These are phyloP conservation scores for Penicillium paradoxum DNA, from an alignment of 495 filamentous ascomycete genomes.

Conservation along the genomic window DNA sequence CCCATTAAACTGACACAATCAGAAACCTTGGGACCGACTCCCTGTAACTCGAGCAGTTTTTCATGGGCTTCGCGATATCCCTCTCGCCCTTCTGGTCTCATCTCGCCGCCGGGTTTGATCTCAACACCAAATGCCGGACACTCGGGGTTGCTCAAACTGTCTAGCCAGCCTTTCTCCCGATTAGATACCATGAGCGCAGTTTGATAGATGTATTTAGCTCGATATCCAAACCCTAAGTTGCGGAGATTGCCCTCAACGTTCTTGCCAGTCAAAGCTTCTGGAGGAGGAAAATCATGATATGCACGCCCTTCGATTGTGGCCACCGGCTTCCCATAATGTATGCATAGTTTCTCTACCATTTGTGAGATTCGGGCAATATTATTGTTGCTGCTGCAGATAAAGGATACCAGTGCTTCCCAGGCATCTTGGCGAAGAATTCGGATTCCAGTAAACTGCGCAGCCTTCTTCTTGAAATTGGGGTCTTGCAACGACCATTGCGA, in stretches of 20 bases:
- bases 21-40: conserved; percentile 93
- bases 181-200: conserved; percentile 72
- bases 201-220: conserved; percentile 83
- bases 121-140: conserved; percentile 53
- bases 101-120: conserved; percentile 41
- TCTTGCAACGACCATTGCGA: conserved; percentile 81
- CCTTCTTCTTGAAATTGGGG: conserved; percentile 83
- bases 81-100: conserved; percentile 53
- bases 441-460: conserved; percentile 82
- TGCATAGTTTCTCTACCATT: conserved; percentile 92
- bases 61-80: conserved; percentile 81
- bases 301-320: conserved; percentile 61
- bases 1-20: conserved; percentile 98
- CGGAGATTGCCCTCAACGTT: conserved; percentile 74
- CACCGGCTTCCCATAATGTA: conserved; percentile 74
- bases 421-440: conserved; percentile 93
- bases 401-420: conserved; percentile 90
- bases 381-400: conserved; percentile 99
- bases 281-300: conserved; percentile 84
- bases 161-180: conserved; percentile 68
- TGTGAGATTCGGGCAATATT: conserved; percentile 92
- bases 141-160: conserved; percentile 70
- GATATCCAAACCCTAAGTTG: conserved; percentile 87
- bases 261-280: conserved; percentile 60
- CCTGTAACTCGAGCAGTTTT: conserved; percentile 68